Conservation (phyloP, 1,139 yeast genomes). For the Pichia sp. region DNA sequence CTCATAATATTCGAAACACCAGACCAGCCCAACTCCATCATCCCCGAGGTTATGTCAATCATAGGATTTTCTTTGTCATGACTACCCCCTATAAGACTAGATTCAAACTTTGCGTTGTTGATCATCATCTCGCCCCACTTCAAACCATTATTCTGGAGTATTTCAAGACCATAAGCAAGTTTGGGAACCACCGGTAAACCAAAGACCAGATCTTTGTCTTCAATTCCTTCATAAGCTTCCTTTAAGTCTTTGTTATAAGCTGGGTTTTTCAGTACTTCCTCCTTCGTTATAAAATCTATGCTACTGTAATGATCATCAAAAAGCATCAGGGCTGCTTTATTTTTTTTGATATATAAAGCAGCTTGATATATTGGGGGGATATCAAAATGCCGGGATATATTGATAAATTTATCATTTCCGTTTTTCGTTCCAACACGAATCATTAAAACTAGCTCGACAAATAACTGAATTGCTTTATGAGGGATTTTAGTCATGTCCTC, state of each 20-base stretch:
- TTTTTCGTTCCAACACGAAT: conserved; percentile 45
- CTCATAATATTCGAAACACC: conserved; percentile 42
- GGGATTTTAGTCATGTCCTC: conserved; percentile 16
- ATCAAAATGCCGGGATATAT: conserved; percentile 38
- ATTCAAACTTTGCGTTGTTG: conserved; percentile 56
- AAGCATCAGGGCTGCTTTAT: conserved; percentile 49
- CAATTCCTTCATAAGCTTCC: conserved; percentile 46
- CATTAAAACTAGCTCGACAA: conserved; percentile 40
- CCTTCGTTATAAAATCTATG: conserved; percentile 4
- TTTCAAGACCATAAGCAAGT: conserved; percentile 46
- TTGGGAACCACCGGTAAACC: conserved; percentile 62
- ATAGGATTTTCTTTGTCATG: conserved; percentile 5
- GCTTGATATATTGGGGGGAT: conserved; percentile 33
- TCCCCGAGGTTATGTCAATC: conserved; percentile 35
- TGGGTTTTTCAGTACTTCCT: conserved; percentile 13
- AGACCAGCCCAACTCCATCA: conserved; percentile 44
- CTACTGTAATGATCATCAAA: conserved; percentile 47
- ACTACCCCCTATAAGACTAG: conserved; percentile 30
- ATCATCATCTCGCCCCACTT: conserved; percentile 45
- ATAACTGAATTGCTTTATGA: conserved; percentile 31
- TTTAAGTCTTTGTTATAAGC: conserved; percentile 30
- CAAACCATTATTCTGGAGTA: conserved; percentile 36
- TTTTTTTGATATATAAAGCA: conserved; percentile 38
- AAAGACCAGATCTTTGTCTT: conserved; percentile 57
- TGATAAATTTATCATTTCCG: conserved; percentile 34